phyloP scores from a whole-genome alignment of 1,284 basidiomycete genomes.

The Ganoderma lingzhi region DNA sequence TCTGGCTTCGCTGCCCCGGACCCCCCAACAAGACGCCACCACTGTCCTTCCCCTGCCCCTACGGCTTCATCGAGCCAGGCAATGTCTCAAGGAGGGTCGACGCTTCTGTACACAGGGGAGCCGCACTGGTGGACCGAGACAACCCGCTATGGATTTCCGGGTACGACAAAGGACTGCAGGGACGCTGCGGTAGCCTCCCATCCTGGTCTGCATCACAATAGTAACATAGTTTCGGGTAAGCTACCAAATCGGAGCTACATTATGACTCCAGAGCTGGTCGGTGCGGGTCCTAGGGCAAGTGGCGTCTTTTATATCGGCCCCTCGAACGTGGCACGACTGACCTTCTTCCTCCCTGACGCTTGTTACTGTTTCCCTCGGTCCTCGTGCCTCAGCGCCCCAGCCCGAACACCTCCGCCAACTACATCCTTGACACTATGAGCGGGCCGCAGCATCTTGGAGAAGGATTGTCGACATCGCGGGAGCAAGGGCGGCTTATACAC shows the following conservation, averaged over 20 bases:
- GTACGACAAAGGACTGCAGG: constrained; percentile 24
- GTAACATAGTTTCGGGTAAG: constrained; percentile 4
- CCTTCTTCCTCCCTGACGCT: background rate
- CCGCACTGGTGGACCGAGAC: constrained; percentile 8
- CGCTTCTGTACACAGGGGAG: constrained; percentile 8
- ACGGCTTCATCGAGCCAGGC: background rate
- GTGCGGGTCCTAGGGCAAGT: constrained; percentile 17
- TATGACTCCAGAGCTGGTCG: constrained; percentile 7
- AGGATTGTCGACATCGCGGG: background rate
- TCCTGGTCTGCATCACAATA: constrained; percentile 18
- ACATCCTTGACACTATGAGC: background rate
- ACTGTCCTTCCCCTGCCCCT: constrained; percentile 12
- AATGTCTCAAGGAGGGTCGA: constrained; percentile 14
- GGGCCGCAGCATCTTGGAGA: constrained; percentile 10
- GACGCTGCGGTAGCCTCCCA: constrained; percentile 21
- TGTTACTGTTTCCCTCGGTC: background rate
- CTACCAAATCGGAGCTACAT: constrained; percentile 8
- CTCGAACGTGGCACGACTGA: background rate
- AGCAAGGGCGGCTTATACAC: background rate
- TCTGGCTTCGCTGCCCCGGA: constrained; percentile 8
- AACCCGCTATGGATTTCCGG: constrained; percentile 10
- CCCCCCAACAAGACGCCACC: constrained; percentile 13
- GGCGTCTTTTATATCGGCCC: constrained; percentile 14
- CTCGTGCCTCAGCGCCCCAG: background rate
- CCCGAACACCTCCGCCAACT: too few species aligned